These are phyloP conservation scores for Amphicarpaea edgeworthii DNA, from an alignment of 306 rosid genomes.

Conservation along the genomic window DNA sequence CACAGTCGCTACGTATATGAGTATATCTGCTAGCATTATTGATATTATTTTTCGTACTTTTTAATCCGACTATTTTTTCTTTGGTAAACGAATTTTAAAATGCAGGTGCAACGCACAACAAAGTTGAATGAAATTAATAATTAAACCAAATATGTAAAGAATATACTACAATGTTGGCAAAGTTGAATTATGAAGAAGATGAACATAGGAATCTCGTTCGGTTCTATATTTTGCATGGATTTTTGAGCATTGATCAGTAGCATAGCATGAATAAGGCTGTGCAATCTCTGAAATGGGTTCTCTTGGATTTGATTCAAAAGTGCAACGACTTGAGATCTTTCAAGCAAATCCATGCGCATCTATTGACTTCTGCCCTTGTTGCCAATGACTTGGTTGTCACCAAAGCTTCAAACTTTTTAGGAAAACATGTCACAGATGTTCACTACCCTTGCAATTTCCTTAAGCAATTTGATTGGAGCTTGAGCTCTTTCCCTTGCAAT, in stretches of 20 bases:
- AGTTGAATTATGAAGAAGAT: not conserved
- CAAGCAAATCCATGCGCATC: slow-evolving; percentile 69
- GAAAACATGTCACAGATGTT: slow-evolving; percentile 48
- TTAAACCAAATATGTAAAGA: too few species aligned
- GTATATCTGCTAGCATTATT: too few species aligned
- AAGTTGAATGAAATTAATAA: too few species aligned
- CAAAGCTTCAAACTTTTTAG: slow-evolving; percentile 63
- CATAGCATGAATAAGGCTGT: slow-evolving; percentile 42
- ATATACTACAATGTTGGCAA: too few species aligned
- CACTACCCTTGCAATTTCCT: slow-evolving; percentile 71
- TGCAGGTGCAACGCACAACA: too few species aligned
- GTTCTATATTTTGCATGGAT: not conserved
- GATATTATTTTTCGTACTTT: too few species aligned
- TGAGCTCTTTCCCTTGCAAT: slow-evolving; percentile 77
- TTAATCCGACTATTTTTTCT: too few species aligned
- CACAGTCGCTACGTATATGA: too few species aligned
- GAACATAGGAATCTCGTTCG: not conserved
- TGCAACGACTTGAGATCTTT: slow-evolving; percentile 62
- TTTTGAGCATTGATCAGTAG: not conserved
- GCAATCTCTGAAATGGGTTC: slow-evolving; percentile 63
- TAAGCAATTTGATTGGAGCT: slow-evolving; percentile 68
- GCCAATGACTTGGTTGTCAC: slow-evolving; percentile 56
- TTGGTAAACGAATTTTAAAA: too few species aligned
- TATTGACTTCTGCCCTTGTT: slow-evolving; percentile 63
- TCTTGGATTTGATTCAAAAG: slow-evolving; percentile 55